phyloP scores from a whole-genome alignment of 169 alveolate genomes.

The Plasmodium relictum region DNA sequence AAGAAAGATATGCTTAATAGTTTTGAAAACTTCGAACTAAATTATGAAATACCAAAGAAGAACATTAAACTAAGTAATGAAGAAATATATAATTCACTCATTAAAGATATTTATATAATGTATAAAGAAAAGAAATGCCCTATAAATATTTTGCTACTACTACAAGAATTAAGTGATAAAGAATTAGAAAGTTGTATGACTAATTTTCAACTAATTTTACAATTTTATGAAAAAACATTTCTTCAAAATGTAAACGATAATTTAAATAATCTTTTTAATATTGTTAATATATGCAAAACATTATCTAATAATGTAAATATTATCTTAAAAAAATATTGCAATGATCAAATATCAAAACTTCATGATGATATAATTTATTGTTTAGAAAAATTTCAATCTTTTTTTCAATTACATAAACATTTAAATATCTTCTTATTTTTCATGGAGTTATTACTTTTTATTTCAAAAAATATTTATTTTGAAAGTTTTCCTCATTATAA shows the following conservation, averaged over 20 bases:
- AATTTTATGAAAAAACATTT: conserved; percentile 32
- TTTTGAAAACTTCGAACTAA: conserved; percentile 60
- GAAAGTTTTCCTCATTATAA: conserved; percentile 72
- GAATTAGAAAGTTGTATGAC: conserved; percentile 25
- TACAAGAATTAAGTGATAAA: conserved; percentile 63
- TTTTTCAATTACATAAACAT: conserved; percentile 32
- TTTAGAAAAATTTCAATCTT: conserved; percentile 17
- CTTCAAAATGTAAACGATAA: conserved; percentile 52
- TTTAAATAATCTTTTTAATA: conserved; percentile 37
- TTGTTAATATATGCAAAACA: conserved; percentile 34
- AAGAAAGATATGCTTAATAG: conserved; percentile 28
- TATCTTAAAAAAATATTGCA: conserved; percentile 9
- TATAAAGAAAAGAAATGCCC: conserved; percentile 64
- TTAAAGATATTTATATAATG: conserved; percentile 48
- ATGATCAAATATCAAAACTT: conserved; percentile 5
- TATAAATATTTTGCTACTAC: conserved; percentile 29
- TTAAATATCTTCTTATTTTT: conserved; percentile 30
- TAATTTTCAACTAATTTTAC: conserved; percentile 24
- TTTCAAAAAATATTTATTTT: conserved; percentile 66
- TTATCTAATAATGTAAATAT: not conserved
- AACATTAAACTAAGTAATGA: conserved; percentile 25
- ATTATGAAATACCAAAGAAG: conserved; percentile 53
- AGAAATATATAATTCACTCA: conserved; percentile 49
- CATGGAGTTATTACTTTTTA: conserved; percentile 51
- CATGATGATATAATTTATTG: conserved; percentile 7